phyloP scores from a whole-genome alignment of 257 asterid genomes.

The Solanum tacnaense region DNA sequence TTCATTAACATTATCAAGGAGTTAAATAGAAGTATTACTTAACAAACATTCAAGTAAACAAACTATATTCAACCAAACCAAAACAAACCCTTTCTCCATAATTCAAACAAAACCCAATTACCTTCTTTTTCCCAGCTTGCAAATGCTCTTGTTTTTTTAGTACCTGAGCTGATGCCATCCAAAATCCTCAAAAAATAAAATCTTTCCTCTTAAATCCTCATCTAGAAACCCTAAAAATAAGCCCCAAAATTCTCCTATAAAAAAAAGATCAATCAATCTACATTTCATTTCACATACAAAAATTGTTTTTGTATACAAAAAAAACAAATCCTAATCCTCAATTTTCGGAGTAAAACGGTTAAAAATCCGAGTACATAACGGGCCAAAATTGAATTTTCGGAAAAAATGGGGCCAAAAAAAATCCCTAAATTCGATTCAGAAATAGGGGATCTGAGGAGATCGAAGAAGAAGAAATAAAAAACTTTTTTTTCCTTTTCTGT shows the following conservation, averaged over 20 bases:
- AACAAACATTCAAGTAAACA: background rate
- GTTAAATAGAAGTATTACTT: background rate
- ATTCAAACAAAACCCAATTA: background rate
- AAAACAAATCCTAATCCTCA: no score
- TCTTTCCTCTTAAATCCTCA: no score
- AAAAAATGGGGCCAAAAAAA: background rate
- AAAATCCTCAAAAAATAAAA: no score
- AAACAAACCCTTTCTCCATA: background rate
- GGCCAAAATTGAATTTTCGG: background rate
- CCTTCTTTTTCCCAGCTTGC: constrained; percentile 79
- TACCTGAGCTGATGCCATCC: constrained; percentile 86
- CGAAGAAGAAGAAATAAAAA: background rate
- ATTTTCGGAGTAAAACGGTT: no score
- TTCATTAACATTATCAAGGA: background rate
- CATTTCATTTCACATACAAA: no score
- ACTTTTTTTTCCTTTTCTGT: background rate
- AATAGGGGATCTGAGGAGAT: background rate
- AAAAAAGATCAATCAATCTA: no score
- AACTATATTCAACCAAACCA: background rate
- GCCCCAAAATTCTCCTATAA: no score
- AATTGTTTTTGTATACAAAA: no score
- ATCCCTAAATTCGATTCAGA: background rate
- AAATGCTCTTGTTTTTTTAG: constrained; percentile 57
- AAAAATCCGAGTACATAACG: no score
- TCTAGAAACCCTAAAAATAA: no score